Percentiles rank a stretch among this genome's conserved stretches.
phyloP scores from a whole-genome alignment of 148 eudicot genomes.

The Nyssa sinensis region DNA sequence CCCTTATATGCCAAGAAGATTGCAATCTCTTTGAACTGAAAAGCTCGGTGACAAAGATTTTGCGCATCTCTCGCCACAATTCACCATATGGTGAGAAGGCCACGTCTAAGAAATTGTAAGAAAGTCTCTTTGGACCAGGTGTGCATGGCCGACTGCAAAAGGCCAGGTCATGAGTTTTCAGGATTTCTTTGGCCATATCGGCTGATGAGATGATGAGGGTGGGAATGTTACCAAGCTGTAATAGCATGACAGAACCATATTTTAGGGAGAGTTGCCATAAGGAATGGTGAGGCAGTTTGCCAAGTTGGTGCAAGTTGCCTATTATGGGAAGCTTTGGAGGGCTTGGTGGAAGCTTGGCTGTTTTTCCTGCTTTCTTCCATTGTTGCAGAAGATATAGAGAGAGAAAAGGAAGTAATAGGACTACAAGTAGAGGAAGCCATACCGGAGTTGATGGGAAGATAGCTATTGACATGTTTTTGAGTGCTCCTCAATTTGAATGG shows the following conservation, averaged over 20 bases:
- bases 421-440: too few relatives aligned
- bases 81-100: slow-evolving; percentile 4
- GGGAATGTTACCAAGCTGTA: slow-evolving; percentile 3
- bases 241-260: slow-evolving; percentile 11
- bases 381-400: too few relatives aligned
- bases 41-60: background rate
- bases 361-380: background rate
- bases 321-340: slow-evolving; percentile 17
- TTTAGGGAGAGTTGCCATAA: background rate
- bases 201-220: slow-evolving; percentile 10
- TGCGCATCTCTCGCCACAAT: background rate
- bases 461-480: too few relatives aligned
- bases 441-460: too few relatives aligned
- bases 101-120: slow-evolving; percentile 8
- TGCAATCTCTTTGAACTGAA: background rate
- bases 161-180: slow-evolving; percentile 4
- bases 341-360: slow-evolving; percentile 6
- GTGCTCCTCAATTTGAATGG: too few relatives aligned
- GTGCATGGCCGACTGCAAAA: background rate
- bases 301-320: slow-evolving; percentile 18
- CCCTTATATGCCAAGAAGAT: background rate
- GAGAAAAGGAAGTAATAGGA: too few relatives aligned
- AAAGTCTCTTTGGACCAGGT: background rate
- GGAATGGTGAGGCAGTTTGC: slow-evolving; percentile 10
- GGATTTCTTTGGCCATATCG: slow-evolving; percentile 2